phyloP scores from a whole-genome alignment of 129 eudicot genomes.

The Erigeron canadensis region DNA sequence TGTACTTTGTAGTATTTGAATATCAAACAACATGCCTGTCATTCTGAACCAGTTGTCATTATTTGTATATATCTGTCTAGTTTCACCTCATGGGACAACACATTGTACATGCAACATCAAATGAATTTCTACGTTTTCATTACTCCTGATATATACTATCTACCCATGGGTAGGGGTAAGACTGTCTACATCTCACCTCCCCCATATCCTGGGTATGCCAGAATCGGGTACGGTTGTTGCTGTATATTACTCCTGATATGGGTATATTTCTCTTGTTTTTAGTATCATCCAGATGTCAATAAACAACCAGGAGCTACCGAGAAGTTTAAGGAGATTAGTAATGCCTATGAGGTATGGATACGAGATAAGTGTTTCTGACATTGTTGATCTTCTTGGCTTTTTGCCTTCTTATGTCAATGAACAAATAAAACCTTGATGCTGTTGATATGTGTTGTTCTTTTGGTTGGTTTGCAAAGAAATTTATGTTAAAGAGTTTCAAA shows the following conservation, averaged over 20 bases:
- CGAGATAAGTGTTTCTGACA: constrained; percentile 7
- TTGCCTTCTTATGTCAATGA: not conserved
- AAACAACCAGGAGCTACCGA: constrained; percentile 98
- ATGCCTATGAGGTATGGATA: constrained; percentile 88
- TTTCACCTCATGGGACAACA: not conserved
- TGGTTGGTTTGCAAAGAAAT: not conserved
- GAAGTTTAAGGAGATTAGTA: constrained; percentile 96
- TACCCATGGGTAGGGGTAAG: not conserved
- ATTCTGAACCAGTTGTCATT: not conserved
- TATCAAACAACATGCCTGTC: not conserved
- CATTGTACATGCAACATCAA: not conserved
- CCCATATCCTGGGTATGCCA: not conserved
- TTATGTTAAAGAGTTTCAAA: constrained; percentile 8
- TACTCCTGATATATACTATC: constrained; percentile 25
- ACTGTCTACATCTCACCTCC: too few relatives aligned
- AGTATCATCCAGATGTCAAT: constrained; percentile 99
- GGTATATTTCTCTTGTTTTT: constrained; percentile 20
- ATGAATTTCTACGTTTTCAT: not conserved
- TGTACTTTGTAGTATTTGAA: too few relatives aligned
- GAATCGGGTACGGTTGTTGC: not conserved
- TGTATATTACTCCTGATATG: constrained; percentile 25
- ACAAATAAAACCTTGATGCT: not conserved
- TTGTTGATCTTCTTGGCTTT: not conserved
- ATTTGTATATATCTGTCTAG: not conserved
- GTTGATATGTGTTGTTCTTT: not conserved